Evolutionary conservation across 1,139 yeast genomes (phyloP).

Genomic region (Candida tetrigidarum): DNA sequence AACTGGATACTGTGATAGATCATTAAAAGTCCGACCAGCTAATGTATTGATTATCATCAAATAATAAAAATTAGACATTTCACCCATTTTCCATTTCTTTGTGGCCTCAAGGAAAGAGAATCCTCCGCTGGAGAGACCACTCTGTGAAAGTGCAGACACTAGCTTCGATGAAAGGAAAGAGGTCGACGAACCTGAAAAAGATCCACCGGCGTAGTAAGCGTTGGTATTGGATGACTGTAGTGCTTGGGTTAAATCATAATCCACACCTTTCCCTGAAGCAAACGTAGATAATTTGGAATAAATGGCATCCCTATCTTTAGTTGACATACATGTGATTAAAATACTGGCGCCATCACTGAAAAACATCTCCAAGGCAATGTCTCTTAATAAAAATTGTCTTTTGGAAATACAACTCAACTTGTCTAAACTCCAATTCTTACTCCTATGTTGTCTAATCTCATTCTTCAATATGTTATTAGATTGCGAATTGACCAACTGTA

Average conservation of each 20-base stretch:
- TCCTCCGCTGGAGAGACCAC: slow-evolving; percentile 18
- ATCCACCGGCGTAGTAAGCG: slow-evolving; percentile 12
- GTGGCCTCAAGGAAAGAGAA: slow-evolving; percentile 55
- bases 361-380: slow-evolving; percentile 78
- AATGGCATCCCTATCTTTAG: slow-evolving; percentile 58
- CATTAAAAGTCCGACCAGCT: slow-evolving; percentile 88
- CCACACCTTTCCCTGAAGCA: slow-evolving; percentile 52
- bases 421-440: slow-evolving; percentile 58
- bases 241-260: slow-evolving; percentile 55
- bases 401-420: slow-evolving; percentile 67
- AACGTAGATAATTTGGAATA: slow-evolving; percentile 50
- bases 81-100: slow-evolving; percentile 72
- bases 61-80: slow-evolving; percentile 80
- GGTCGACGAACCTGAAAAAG: slow-evolving; percentile 11
- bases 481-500: slow-evolving; percentile 56
- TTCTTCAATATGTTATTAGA: slow-evolving; percentile 24
- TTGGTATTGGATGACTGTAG: slow-evolving; percentile 51
- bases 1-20: slow-evolving; percentile 85
- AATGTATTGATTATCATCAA: slow-evolving; percentile 76
- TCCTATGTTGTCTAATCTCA: slow-evolving; percentile 42
- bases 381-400: slow-evolving; percentile 73
- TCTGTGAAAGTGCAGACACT: slow-evolving; percentile 39
- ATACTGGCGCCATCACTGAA: slow-evolving; percentile 74
- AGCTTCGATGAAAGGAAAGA: slow-evolving; percentile 36
- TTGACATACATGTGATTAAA: slow-evolving; percentile 58